Base-by-base conservation (phyloP, 2,329 filamentous ascomycete genomes). In the Colletotrichum destructivum region DNA sequence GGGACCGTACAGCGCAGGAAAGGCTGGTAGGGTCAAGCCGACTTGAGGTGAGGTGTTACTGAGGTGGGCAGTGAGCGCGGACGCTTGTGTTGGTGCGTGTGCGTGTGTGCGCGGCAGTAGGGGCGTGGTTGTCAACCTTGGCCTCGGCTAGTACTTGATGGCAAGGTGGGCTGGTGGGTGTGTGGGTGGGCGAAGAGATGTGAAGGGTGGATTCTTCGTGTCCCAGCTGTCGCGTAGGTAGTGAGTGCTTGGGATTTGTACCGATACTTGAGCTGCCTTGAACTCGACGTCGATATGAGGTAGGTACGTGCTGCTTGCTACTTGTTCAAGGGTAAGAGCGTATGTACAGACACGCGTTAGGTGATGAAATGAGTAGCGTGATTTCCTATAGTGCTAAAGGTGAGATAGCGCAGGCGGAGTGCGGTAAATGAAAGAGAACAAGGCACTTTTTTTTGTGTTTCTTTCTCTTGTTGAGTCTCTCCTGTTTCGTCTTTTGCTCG, bases 91-190 rank as follows among this genome's bases (percentile, higher is more conserved):
- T 47, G 38, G 66, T 52, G 40, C 40, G 61, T 63, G 35, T 38
- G 35, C 8, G 35, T 11, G 35, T 11, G 35, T 8, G 35, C 35
- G 35, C 35, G 11, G 35, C 9, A 52, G 65, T 63, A 49, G 59
- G 51, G 66, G 66, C 59, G 66, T 64, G 59, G 66, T 49, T 44
- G 66, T 38, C 35, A 38, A 42, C 57, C 21, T 68, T 63, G 51
- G 66, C 51, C 51, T 63, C 21, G 51, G 35, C 35, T 38, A 38
- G 51, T 63, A 26, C 66, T 40, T 26, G 18, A 64, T 49, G 59
- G 59, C 44, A 38, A 49, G 55, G 62, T 69, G 54, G 63, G 51
- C 51, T 18, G 38, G 66, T 60, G 47, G 35, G 54, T 44, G 67
- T 21, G 11, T 7, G 21, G 23, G 52, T 31, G 59, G 35, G 35